Evolutionary conservation across 768 basidiomycete genomes (phyloP), one percentile per base, ranked within the genome.

Genomic region (Amanita molliuscula): DNA sequence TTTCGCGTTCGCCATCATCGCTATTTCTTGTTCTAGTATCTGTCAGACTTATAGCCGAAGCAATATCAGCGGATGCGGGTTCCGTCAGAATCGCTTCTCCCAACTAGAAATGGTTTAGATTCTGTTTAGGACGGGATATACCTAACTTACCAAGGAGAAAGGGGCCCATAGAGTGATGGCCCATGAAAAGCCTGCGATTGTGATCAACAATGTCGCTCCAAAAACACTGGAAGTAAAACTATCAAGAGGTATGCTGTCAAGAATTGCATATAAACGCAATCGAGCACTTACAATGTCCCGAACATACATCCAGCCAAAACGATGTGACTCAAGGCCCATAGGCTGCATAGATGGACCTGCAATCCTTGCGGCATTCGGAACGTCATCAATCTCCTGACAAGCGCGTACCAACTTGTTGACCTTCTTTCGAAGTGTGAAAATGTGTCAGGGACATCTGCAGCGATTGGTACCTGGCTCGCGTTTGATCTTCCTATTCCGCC

Each of bases 161-260:
- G 94, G 94, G 3, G 83, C 91, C 95, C 94, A 97, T 64, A 86
- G 84, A 0, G 84, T 78, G 46, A 97, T 75, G 4, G 92, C 91
- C 89, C 88, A 96, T n/a, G 88, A 84, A 57, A 96, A 84, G 0
- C 95, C 95, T 6, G 84, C 83, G 10, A 87, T 56, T 6, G 83
- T 77, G 45, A 96, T 78, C 53, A 97, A 73, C 10, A 82, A 50
- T 0, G 86, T 91, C 15, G 90, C 84, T 0, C 84, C 81, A 13
- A 60, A 60, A 0, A 93, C 84, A 13, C 74, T 79, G 7, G 77
- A 73, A 2, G 81, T 84, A 56, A 93, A 77, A 55, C 89, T 95
- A 58, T 20, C 47, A 46, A 54, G 47, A 36, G 43, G 20, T 33
- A 11, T 4, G 37, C 7, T 1, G 26, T 10, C 34, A 13, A 15